phyloP scores from a whole-genome alignment of 164 flowering plant species.

The Chimonanthus salicifolius region DNA sequence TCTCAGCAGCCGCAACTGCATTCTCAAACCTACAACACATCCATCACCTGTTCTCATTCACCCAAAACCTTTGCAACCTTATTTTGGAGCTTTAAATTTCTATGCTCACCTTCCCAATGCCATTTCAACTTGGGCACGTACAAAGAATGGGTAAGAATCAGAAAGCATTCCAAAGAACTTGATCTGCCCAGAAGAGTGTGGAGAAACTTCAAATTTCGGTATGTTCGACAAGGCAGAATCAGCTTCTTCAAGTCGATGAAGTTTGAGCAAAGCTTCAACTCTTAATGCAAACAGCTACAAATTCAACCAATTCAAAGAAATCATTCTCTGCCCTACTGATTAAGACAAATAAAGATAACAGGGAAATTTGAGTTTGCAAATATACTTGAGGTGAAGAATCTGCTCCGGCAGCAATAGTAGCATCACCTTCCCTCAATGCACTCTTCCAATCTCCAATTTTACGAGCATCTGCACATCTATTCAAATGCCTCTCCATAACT shows the following conservation, averaged over 20 bases:
- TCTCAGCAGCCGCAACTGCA: conserved; percentile 66
- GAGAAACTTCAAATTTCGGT: conserved; percentile 34
- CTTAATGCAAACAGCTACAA: conserved; percentile 71
- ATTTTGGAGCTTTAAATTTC: conserved; percentile 19
- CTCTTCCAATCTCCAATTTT: conserved; percentile 76
- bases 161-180: conserved; percentile 56
- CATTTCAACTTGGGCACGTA: conserved; percentile 57
- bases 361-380: neutral
- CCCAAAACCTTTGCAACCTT: conserved; percentile 14
- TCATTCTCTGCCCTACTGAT: neutral
- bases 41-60: conserved; percentile 40
- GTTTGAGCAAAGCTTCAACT: conserved; percentile 82
- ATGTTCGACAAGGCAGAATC: conserved; percentile 35
- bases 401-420: conserved; percentile 75
- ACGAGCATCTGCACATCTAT: conserved; percentile 53
- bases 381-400: conserved; percentile 78
- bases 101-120: conserved; percentile 73
- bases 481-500: conserved; percentile 59
- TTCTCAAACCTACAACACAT: conserved; percentile 80
- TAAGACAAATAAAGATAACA: neutral
- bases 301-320: conserved; percentile 16
- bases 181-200: conserved; percentile 31
- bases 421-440: conserved; percentile 65
- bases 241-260: conserved; percentile 67
- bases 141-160: conserved; percentile 48